A percentile compares a stretch with the other conserved stretches of the same genome.
Evolutionary conservation across 2,329 filamentous ascomycete genomes (phyloP).

Genomic region (Fusarium austroafricanum): DNA sequence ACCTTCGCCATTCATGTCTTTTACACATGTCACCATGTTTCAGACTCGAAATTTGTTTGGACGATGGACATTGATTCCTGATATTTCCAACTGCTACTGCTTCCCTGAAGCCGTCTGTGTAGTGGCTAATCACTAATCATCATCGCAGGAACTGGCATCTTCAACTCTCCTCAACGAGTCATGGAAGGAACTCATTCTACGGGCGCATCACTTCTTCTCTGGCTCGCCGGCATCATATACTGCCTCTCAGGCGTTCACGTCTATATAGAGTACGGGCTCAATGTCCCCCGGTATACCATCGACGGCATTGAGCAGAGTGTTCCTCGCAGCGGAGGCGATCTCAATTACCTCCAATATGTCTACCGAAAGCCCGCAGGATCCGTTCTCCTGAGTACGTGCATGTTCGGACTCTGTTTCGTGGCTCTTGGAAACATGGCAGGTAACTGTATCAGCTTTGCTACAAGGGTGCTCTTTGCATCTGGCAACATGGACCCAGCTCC

Average conservation of each 20-base stretch:
- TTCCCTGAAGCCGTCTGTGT: background rate
- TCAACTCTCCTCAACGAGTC: constrained; percentile 51
- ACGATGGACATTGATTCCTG: background rate
- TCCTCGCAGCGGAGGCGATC: constrained; percentile 59
- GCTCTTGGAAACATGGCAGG: constrained; percentile 61
- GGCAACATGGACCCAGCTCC: constrained; percentile 42
- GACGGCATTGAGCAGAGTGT: constrained; percentile 55
- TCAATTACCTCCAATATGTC: constrained; percentile 62
- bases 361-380: constrained; percentile 53
- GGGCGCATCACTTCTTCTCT: constrained; percentile 54
- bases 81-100: background rate
- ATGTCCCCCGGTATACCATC: constrained; percentile 56
- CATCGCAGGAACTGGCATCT: constrained; percentile 52
- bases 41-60: background rate
- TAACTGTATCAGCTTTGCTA: constrained; percentile 61
- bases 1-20: background rate
- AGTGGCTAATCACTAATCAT: constrained; percentile 39
- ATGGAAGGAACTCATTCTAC: constrained; percentile 50
- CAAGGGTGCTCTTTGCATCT: constrained; percentile 54
- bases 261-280: constrained; percentile 60
- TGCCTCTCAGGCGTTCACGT: constrained; percentile 52
- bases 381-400: constrained; percentile 55
- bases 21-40: background rate
- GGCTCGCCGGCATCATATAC: constrained; percentile 55
- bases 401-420: constrained; percentile 60